These are phyloP conservation scores for Podila epicladia DNA, from an alignment of 192 early-diverging fungal genomes.

Conservation along the genomic window DNA sequence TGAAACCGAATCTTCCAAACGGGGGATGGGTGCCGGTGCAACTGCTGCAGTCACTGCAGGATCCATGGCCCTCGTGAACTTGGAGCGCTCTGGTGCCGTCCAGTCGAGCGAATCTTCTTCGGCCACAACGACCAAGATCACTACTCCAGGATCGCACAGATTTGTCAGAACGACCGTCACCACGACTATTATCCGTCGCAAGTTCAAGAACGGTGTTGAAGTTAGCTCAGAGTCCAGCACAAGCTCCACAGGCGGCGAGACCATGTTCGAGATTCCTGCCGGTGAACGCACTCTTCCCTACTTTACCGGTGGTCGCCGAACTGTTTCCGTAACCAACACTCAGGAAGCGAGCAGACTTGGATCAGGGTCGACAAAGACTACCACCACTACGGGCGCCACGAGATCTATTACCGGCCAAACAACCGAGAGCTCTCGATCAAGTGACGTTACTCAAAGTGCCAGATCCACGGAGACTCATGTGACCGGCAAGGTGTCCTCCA, in stretches of 20 bases:
- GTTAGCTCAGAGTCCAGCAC: constrained; percentile 20
- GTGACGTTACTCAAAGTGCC: neutral
- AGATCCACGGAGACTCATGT: neutral
- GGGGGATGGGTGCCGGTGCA: neutral
- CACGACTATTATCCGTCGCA: constrained; percentile 37
- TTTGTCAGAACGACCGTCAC: constrained; percentile 42
- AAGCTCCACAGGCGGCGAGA: constrained; percentile 28
- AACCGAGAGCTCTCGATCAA: neutral
- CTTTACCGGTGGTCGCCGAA: constrained; percentile 18
- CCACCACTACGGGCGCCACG: neutral
- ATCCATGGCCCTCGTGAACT: neutral
- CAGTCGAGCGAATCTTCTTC: neutral
- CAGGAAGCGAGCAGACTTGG: constrained; percentile 19
- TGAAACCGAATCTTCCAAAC: neutral
- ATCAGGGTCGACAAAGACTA: neutral
- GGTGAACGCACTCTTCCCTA: constrained; percentile 28
- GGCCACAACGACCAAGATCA: constrained; percentile 18
- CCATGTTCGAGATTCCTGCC: constrained; percentile 44
- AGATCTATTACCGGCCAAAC: neutral
- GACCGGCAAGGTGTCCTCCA: neutral
- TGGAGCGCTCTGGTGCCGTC: neutral
- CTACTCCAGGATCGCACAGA: constrained; percentile 21
- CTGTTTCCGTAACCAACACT: constrained; percentile 12
- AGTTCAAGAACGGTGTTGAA: constrained; percentile 24
- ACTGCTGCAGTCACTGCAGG: neutral